Base-by-base conservation (phyloP, 768 basidiomycete species). In the Pisolithus sp. region DNA sequence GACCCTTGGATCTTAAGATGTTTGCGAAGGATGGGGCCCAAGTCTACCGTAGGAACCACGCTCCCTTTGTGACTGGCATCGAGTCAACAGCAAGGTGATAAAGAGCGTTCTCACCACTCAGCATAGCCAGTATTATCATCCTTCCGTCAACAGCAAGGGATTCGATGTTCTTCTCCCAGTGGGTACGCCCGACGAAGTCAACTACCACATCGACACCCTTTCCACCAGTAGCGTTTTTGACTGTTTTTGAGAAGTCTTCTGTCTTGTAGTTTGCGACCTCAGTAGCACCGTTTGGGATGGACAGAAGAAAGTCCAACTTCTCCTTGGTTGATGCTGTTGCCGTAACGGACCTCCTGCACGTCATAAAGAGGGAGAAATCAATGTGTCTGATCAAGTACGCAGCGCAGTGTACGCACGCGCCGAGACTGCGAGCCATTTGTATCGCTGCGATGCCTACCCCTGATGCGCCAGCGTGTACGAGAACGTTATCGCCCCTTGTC, bases 391-490 rank as follows among this genome's bases (percentile, higher is more conserved):
- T 28, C 43, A 53, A 52, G 17, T 30, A 48, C 49, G 20, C 40
- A 3, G 37, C 46, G 42, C 17, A 45, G 48, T 15, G 5, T 8
- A 76, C 86, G 72, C 62, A 90, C 87, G 88, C 88, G 52, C 81
- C 81, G 54, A 76, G 79, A 42, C 77, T 62, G 23, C 89, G 81
- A 18, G 93, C 90, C 18, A 96, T 70, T 67, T 97, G 94, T 46
- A 87, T 89, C 13, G 90, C 89, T 3, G 93, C 85, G 15, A 94
- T 66, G 1, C 93, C 93, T 4, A 96, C 92, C 26, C 93, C 92
- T 12, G 89, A 91, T 3, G 92, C 92, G 7, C 85, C 94, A 18
- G 93, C 92, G 62, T 97, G 95, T 12, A 97, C 76, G 15, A 98
- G 77, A 9, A 92, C 89, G 60, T 86, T 70, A 44, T 91, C 85